Base-by-base conservation (phyloP, 495 filamentous ascomycete genomes). In the Penicillium daleae region DNA sequence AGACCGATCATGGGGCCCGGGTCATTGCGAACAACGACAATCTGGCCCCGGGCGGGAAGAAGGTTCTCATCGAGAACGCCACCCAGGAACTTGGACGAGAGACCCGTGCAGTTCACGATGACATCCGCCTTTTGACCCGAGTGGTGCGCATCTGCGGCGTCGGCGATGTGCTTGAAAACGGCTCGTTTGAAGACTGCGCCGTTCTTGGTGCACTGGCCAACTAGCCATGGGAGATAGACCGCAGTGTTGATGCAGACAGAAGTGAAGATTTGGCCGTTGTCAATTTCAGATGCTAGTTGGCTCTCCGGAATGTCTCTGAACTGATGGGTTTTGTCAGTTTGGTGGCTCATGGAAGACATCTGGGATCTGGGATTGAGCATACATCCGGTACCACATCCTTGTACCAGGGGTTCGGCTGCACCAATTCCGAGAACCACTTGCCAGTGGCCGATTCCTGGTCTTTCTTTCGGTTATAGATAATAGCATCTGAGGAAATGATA, bases 231-330 rank as follows among this genome's bases (percentile, higher is more conserved):
- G 17, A 96, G 84, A 78, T 97, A 97, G 51, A 97, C 65, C 51
- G 90, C 86, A 0, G 89, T 88, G 78, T 99, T 97, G 71, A 99
- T 94, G 75, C 93, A 97, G 37, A 96, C 89, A 0, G 90, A 93
- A 6, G 83, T 90, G 72, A 93, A 97, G 42, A 81, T 76, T 49
- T 85, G 90, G 6, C 83, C 94, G n/a, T 86, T 88, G 58, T 91
- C 86, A 39, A 86, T 83, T 7, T 82, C 87, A 1, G 71, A 59
- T 0, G 84, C 83, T 8, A 96, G 75, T 39, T 89, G 74, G 0
- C 79, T 71, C 56, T 79, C 62, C 8, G 80, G 68, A 0, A 96
- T 65, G 49, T 83, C 74, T 58, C 82, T 80, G 75, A 90, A 86
- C 83, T 85, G 54, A 6, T 27, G 24, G 2, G 3, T 7, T 13